Conservation (phyloP, 164 flowering plant genomes). For the Cinnamomum micranthum region DNA sequence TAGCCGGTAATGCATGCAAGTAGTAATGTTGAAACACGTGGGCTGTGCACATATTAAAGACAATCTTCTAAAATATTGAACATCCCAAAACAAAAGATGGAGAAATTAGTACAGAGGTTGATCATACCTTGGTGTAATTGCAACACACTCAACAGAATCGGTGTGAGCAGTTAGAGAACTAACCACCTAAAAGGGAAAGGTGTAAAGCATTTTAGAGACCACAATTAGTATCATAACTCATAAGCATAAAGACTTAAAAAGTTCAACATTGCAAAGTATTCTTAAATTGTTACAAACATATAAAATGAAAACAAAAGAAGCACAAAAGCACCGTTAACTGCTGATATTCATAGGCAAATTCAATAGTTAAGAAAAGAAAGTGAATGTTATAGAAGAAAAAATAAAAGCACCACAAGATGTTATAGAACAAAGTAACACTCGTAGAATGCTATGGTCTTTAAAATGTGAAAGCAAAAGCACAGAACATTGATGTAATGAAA, state of each 20-base stretch:
- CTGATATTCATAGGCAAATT: too few relatives aligned
- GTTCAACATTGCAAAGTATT: not conserved
- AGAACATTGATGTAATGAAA: not conserved
- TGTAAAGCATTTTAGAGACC: slow-evolving; percentile 1
- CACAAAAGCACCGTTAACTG: too few relatives aligned
- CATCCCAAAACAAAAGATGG: not conserved
- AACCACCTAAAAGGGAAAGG: slow-evolving; percentile 50
- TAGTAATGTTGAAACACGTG: not conserved
- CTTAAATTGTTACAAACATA: too few relatives aligned
- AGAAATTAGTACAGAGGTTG: not conserved
- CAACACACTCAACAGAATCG: slow-evolving; percentile 83
- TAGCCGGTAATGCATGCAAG: not conserved
- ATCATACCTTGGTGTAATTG: slow-evolving; percentile 53
- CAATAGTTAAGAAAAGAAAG: too few relatives aligned
- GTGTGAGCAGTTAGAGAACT: slow-evolving; percentile 63
- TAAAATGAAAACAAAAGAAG: too few relatives aligned
- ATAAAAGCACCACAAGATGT: too few relatives aligned
- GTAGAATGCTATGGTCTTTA: not conserved
- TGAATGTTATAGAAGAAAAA: too few relatives aligned
- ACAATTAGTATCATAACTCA: not conserved
- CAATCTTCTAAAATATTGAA: not conserved
- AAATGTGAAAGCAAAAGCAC: not conserved
- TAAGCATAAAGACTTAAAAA: not conserved
- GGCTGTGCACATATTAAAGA: not conserved
- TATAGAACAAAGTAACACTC: too few relatives aligned